phyloP scores from a whole-genome alignment of 2,329 filamentous ascomycete species.

The Colletotrichum sp. region DNA sequence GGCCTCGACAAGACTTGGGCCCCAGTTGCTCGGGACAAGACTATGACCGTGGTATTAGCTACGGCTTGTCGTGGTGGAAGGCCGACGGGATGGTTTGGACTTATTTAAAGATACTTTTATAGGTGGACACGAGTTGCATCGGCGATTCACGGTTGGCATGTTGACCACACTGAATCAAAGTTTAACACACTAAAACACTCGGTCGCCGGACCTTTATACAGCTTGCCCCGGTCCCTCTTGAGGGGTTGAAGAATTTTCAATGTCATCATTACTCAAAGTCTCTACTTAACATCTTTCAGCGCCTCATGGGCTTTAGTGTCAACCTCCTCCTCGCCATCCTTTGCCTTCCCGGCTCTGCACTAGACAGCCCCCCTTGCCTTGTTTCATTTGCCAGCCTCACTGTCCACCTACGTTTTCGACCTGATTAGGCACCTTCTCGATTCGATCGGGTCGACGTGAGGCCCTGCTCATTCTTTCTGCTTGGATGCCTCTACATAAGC shows the following conservation, averaged over 20 bases:
- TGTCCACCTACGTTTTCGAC: background rate
- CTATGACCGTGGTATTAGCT: background rate
- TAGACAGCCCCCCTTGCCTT: background rate
- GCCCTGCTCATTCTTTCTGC: background rate
- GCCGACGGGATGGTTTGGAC: background rate
- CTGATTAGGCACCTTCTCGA: background rate
- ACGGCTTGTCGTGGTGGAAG: background rate
- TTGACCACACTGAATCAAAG: background rate
- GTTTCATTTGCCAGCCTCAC: background rate
- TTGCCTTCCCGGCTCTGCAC: background rate
- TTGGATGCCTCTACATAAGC: accelerated
- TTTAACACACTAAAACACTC: accelerated
- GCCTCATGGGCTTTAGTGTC: background rate
- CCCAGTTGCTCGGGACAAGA: background rate
- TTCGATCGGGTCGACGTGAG: too few species aligned
- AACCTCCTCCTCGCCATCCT: background rate
- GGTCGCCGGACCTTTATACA: background rate
- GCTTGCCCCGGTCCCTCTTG: background rate
- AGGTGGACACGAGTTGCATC: accelerated
- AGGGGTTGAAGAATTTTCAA: accelerated
- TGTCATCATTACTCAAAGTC: background rate
- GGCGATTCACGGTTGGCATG: background rate
- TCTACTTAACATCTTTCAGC: accelerated
- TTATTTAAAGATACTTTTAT: background rate
- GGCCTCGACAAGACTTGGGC: background rate